phyloP scores from a whole-genome alignment of 148 eudicot species.

The Dysphania ambrosioides region DNA sequence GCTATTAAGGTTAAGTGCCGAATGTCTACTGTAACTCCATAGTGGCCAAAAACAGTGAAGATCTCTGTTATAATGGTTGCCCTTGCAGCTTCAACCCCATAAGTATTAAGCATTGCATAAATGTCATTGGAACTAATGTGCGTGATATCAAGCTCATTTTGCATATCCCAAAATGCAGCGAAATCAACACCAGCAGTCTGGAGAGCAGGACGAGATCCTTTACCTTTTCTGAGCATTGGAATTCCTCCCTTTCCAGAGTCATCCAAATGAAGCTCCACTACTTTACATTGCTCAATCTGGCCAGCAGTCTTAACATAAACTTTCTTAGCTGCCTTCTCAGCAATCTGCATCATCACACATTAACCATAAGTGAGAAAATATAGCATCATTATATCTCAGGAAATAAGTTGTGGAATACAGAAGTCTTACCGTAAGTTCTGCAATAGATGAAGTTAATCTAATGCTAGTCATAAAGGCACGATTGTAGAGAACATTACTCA shows the following conservation, averaged over 20 bases:
- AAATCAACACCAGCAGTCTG: constrained; percentile 88
- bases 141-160: constrained; percentile 63
- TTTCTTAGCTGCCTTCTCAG: constrained; percentile 70
- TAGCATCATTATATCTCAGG: background rate
- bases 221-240: constrained; percentile 37
- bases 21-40: constrained; percentile 85
- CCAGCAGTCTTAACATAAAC: constrained; percentile 76
- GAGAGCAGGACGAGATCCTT: constrained; percentile 50
- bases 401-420: background rate
- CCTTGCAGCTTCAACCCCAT: constrained; percentile 94
- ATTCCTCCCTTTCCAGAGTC: constrained; percentile 38
- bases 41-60: constrained; percentile 64
- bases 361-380: constrained; percentile 2
- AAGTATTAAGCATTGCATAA: constrained; percentile 59
- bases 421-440: background rate
- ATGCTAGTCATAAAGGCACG: no score
- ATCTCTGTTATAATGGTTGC: constrained; percentile 72
- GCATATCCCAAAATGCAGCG: constrained; percentile 76
- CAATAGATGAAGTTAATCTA: background rate
- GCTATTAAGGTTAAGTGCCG: constrained; percentile 82
- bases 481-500: no score
- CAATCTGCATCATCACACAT: constrained; percentile 48
- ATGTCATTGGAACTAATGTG: constrained; percentile 77
- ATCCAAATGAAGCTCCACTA: constrained; percentile 51
- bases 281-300: constrained; percentile 67